Percentiles rank a stretch among this genome's conserved stretches.
Conservation (phyloP, 23 red algal species). For the Cyanidiococcus yangmingshanensis region DNA sequence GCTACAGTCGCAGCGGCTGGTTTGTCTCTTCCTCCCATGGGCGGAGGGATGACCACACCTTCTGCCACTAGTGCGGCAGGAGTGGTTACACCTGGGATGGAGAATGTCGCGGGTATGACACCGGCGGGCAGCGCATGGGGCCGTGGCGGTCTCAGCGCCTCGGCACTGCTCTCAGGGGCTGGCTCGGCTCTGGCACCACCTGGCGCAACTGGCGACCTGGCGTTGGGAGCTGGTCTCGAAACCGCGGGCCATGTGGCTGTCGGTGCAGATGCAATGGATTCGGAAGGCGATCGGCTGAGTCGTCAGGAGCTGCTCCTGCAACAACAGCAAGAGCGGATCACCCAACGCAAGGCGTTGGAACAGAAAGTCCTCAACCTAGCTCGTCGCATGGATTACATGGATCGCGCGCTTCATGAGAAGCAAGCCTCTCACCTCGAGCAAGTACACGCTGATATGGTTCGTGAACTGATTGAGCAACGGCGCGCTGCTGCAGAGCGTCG, state of each 20-base stretch:
- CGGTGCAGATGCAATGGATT: not conserved
- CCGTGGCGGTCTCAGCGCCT: not conserved
- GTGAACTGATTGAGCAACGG: not conserved
- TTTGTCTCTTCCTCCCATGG: not conserved
- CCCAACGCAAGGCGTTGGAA: constrained; percentile 50
- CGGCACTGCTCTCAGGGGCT: constrained; percentile 30
- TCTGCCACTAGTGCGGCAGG: not conserved
- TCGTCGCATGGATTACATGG: constrained; percentile 62
- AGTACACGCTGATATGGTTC: constrained; percentile 10
- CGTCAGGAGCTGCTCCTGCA: constrained; percentile 60
- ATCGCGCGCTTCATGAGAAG: constrained; percentile 63
- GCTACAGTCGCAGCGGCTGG: not conserved
- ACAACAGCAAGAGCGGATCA: constrained; percentile 73
- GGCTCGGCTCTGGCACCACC: constrained; percentile 3
- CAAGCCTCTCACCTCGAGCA: constrained; percentile 29
- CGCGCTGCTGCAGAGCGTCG: not conserved
- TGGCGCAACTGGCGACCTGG: not conserved
- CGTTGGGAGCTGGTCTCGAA: not conserved
- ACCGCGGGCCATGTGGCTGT: not conserved
- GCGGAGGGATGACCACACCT: not conserved
- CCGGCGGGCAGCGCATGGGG: not conserved
- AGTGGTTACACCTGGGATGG: constrained; percentile 23
- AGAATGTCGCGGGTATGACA: not conserved
- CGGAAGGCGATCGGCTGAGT: constrained; percentile 13
- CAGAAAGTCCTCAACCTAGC: constrained; percentile 51